phyloP scores from a whole-genome alignment of 1,139 yeast genomes.

The Zygoascus hellenicus region DNA sequence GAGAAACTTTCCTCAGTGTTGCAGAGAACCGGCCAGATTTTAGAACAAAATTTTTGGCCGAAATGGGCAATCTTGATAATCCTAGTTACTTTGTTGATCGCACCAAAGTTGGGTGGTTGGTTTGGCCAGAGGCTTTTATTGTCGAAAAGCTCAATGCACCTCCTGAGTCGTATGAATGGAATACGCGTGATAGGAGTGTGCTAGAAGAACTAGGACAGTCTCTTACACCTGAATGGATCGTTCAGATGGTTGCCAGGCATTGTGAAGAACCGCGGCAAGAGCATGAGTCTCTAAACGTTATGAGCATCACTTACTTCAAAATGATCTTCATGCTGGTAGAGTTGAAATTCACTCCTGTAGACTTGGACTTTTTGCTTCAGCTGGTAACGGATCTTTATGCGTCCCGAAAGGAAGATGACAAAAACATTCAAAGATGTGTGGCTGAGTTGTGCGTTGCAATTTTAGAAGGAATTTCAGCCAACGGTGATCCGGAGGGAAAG shows the following conservation, averaged over 20 bases:
- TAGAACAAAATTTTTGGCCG: conserved; percentile 43
- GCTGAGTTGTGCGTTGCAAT: conserved; percentile 37
- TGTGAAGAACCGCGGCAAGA: conserved; percentile 34
- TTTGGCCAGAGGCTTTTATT: conserved; percentile 60
- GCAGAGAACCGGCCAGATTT: conserved; percentile 32
- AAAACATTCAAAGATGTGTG: conserved; percentile 36
- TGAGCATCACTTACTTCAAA: conserved; percentile 25
- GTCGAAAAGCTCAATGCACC: conserved; percentile 40
- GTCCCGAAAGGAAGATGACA: conserved; percentile 28
- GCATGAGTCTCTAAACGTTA: conserved; percentile 31
- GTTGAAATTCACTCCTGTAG: conserved; percentile 18
- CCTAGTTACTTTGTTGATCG: conserved; percentile 31
- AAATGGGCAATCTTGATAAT: conserved; percentile 42
- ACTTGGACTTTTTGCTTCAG: conserved; percentile 23
- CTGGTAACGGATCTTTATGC: conserved; percentile 17
- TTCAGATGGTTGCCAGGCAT: conserved; percentile 44
- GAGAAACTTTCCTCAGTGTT: conserved; percentile 40
- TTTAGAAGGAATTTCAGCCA: conserved; percentile 22
- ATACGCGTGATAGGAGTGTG: conserved; percentile 38
- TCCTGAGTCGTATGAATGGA: conserved; percentile 33
- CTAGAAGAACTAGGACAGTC: conserved; percentile 42
- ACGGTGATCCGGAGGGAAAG: conserved; percentile 19
- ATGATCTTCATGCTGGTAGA: conserved; percentile 25
- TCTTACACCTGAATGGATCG: conserved; percentile 56
- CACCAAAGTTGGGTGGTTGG: conserved; percentile 68